Conservation (phyloP, 2,329 filamentous ascomycete species). For the Alternaria panax region DNA sequence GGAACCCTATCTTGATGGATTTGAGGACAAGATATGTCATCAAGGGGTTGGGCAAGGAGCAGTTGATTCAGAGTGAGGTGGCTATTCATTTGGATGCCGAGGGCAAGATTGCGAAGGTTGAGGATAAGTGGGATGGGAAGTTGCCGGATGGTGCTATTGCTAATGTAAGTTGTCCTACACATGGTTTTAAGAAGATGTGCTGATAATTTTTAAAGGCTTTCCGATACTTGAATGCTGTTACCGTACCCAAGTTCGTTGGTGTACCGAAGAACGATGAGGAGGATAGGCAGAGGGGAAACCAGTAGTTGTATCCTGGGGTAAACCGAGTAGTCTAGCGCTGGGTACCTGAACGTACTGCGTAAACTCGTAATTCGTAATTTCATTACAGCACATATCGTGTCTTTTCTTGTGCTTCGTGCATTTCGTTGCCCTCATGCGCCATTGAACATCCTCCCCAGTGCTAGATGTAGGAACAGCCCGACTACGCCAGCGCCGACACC, state of each 20-base stretch:
- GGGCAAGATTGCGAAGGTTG: constrained; percentile 60
- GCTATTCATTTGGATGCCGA: constrained; percentile 55
- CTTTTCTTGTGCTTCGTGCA: constrained; percentile 8
- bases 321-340: constrained; percentile 14
- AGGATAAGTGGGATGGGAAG: constrained; percentile 64
- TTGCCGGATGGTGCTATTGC: constrained; percentile 59
- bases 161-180: constrained; percentile 56
- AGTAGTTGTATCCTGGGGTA: constrained; percentile 10
- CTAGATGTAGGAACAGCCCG: constrained; percentile 33
- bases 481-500: constrained; percentile 27
- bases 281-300: constrained; percentile 59
- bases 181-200: constrained; percentile 13
- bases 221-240: constrained; percentile 60
- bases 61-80: constrained; percentile 59
- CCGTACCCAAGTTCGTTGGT: constrained; percentile 59
- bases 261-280: constrained; percentile 63
- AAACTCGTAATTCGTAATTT: constrained; percentile 34
- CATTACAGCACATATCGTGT: constrained; percentile 20
- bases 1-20: constrained; percentile 67
- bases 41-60: constrained; percentile 61
- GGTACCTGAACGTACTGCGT: constrained; percentile 18
- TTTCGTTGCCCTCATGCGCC: constrained; percentile 10
- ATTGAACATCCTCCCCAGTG: constrained; percentile 39
- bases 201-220: constrained; percentile 55
- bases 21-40: constrained; percentile 62